These are phyloP conservation scores for Penicillium pancosmium DNA, from an alignment of 495 filamentous ascomycete species.

Conservation along the genomic window DNA sequence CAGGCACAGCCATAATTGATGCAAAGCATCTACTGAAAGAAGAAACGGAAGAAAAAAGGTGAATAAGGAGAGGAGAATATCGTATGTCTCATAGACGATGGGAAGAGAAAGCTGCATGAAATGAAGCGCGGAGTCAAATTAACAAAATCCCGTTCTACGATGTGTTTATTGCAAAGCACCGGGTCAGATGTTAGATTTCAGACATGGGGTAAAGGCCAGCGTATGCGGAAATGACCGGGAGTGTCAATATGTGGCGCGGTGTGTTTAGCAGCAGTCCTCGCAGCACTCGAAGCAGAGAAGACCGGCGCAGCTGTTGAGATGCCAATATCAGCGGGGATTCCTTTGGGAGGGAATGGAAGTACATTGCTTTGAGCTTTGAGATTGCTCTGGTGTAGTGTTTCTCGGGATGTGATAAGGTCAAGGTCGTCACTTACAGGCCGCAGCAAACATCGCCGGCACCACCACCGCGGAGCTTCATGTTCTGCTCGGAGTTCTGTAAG, in stretches of 20 bases:
- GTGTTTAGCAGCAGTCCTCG: constrained; percentile 30
- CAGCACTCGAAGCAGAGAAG: constrained; percentile 49
- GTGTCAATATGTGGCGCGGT: neutral
- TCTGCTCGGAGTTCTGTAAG: constrained; percentile 38
- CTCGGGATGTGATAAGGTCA: neutral
- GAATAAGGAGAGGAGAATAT: neutral
- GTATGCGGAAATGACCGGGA: no score
- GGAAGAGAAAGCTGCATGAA: no score
- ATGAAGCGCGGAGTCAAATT: neutral
- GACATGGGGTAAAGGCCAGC: no score
- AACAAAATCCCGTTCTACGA: neutral
- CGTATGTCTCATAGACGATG: no score
- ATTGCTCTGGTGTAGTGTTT: neutral
- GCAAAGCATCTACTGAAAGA: neutral
- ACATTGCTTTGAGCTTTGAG: neutral
- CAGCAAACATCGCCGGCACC: constrained; percentile 47
- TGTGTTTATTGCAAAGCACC: neutral
- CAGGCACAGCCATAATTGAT: neutral
- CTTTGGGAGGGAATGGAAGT: neutral
- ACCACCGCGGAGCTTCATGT: constrained; percentile 48
- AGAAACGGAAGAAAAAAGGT: neutral
- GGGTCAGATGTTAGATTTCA: no score
- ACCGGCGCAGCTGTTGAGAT: constrained; percentile 40
- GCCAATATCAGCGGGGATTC: constrained; percentile 8
- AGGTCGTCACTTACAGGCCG: constrained; percentile 38